Base-by-base conservation (phyloP, 192 early-diverging fungal species). In the Geosiphon pyriformis region DNA sequence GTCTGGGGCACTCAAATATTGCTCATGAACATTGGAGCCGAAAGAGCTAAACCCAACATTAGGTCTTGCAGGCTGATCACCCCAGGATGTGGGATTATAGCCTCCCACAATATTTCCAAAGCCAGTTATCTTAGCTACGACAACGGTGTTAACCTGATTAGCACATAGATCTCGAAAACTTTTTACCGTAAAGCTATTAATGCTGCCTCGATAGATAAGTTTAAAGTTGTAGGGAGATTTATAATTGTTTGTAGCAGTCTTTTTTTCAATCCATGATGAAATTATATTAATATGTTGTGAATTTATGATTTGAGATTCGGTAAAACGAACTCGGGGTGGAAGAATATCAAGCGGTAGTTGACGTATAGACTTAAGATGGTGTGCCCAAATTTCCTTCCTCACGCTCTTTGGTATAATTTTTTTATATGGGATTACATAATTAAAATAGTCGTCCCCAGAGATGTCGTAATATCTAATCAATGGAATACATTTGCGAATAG, bases 381-480 rank as follows among this genome's bases (percentile, higher is more conserved):
- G 17, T 34, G 31, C 17, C 32, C 32, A 23, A 34, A 65, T 37
- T 29, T 54, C 47, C 8, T 33, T 6, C 25, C 34, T 51, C 20
- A 65, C 15, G 11, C 54, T 34, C 50, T 54, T 37, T 37, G 50
- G 64, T 33, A 65, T 11, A 42, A 65, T 52, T 37, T 35, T 53
- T 42, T 54, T 17, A 34, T 30, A 54, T 4, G 25, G 23, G 18
- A 25, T 55, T 37, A 54, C 23, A 2, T 37, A 20, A 26, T 37
- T 42, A 6, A 17, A 33, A 37, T 51, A 65, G 27, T 65, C 51
- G 35, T 18, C 23, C 10, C 23, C 15, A 34, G 51, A n/a, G 50
- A 65, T 65, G 20, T 65, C 47, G 54, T 54, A 54, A 32, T 48
- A 65, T 65, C 64, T 52, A 27, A 65, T 65, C 48, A 65, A 65